Evolutionary conservation across 1,284 basidiomycete genomes (phyloP).

Genomic region (Trichosporon faecale): DNA sequence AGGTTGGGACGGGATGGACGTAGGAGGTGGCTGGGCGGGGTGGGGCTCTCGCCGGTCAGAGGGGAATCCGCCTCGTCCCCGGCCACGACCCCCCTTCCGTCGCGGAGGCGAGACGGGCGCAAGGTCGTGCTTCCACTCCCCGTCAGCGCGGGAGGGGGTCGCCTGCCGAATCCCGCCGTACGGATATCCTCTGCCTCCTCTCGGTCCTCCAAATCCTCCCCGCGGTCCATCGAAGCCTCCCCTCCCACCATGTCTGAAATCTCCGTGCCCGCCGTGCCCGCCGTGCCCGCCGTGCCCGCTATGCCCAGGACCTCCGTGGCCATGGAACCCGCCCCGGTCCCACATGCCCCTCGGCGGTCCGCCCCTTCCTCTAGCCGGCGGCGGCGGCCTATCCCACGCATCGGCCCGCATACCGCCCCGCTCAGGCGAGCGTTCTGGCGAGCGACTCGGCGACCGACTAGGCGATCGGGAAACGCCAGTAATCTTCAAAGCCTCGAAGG

Average conservation of each 20-base stretch:
- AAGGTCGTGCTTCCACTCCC: conserved; percentile 3
- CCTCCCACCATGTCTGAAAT: background rate
- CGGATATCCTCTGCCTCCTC: background rate
- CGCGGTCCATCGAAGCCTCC: conserved; percentile 5
- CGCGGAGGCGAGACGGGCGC: background rate
- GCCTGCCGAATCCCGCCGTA: background rate
- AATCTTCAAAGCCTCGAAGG: conserved; percentile 27
- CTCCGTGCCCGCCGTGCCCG: background rate
- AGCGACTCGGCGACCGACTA: background rate
- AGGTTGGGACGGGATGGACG: too few relatives aligned
- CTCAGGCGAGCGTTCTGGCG: background rate
- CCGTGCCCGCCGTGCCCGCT: background rate
- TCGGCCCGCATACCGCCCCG: background rate
- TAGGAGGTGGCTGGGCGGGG: conserved; percentile 17
- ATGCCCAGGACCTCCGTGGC: background rate
- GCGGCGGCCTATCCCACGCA: background rate
- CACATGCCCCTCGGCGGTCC: background rate
- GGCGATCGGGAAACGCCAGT: conserved; percentile 2
- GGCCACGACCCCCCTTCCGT: background rate
- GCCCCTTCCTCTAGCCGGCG: background rate
- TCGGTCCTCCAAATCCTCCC: background rate
- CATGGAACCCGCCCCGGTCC: background rate
- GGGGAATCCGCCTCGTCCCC: background rate
- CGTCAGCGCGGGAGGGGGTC: background rate
- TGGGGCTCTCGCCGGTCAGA: conserved; percentile 26